Base-by-base conservation (phyloP, 2,329 filamentous ascomycete species). In the Alternaria viburni region DNA sequence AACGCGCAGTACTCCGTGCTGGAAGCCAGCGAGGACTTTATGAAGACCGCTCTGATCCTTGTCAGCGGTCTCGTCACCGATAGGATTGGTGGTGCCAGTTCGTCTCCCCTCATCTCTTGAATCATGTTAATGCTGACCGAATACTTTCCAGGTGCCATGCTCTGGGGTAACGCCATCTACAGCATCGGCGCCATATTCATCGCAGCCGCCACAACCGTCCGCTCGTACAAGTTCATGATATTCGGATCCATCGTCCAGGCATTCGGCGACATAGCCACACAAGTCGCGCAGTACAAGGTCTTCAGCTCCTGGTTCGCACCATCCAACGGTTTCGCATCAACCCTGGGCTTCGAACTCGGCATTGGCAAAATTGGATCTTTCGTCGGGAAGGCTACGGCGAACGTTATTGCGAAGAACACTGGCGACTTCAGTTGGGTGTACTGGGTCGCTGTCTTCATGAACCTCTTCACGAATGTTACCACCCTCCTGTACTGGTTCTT, bases 221-320 rank as follows among this genome's bases (percentile, higher is more conserved):
- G 87, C 6, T 86, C 81, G 30, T 90, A 86, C 75, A 83, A 83
- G 17, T 86, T 89, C 72, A 89, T 90, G 87, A 84, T 90, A 41
- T 83, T 81, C 15, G 88, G 87, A 2, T 77, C 83, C 36, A 79
- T 90, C 1, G 76, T 90, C 12, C 81, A 86, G 26, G 83, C 87
- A 0, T 75, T 90, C 0, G 88, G 88, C n/a, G 88, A 89, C 64
- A 87, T 89, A 19, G 86, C 88, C 0, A 90, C 88, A 0, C 87
- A 90, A 67, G 83, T 89, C 28, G 88, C 88, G 0, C 87, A 89
- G 71, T 90, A 89, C 73, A 88, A 89, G 64, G 85, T 90, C 64
- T 90, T 90, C 68, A 88, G 86, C 0, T 88, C 86, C 0, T 90
- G 88, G 88, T 90, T 90, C 64, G 82, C 87, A 0, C 88, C 88